Evolutionary conservation across 2,329 filamentous ascomycete genomes (phyloP).

Genomic region (Aureobasidium melanogenum): DNA sequence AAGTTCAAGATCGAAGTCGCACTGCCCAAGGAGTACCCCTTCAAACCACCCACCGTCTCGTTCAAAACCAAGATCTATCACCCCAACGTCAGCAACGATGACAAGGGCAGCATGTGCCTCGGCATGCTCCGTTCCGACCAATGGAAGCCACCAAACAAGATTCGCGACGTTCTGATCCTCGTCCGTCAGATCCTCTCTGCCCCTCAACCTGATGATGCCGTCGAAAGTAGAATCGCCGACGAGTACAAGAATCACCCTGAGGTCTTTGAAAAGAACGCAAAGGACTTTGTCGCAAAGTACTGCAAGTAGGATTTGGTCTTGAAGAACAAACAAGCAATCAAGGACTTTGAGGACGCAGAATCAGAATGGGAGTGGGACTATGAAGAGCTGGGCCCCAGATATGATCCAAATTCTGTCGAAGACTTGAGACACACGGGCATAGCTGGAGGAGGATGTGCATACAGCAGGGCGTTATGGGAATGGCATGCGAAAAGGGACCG

Average conservation of each 20-base stretch:
- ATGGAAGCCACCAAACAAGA: constrained; percentile 83
- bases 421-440: not conserved
- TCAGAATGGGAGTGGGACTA: not conserved
- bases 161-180: constrained; percentile 67
- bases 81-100: constrained; percentile 86
- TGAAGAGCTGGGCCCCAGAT: not conserved
- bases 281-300: constrained; percentile 64
- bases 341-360: too few relatives aligned
- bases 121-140: constrained; percentile 73
- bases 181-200: constrained; percentile 65
- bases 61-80: constrained; percentile 93
- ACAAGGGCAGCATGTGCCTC: constrained; percentile 76
- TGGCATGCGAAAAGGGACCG: not conserved
- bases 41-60: constrained; percentile 72
- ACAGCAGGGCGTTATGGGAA: not conserved
- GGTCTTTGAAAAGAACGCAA: constrained; percentile 66
- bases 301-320: constrained; percentile 6
- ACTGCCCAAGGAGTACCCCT: constrained; percentile 76
- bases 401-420: not conserved
- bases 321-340: too few relatives aligned
- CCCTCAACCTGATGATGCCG: constrained; percentile 81
- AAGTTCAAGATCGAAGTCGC: constrained; percentile 63
- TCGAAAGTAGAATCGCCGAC: constrained; percentile 78
- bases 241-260: constrained; percentile 62
- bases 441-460: not conserved